A percentile compares a stretch with the other conserved stretches of the same genome.
Conservation (phyloP, 164 flowering plant genomes). For the Taxillus chinensis region DNA sequence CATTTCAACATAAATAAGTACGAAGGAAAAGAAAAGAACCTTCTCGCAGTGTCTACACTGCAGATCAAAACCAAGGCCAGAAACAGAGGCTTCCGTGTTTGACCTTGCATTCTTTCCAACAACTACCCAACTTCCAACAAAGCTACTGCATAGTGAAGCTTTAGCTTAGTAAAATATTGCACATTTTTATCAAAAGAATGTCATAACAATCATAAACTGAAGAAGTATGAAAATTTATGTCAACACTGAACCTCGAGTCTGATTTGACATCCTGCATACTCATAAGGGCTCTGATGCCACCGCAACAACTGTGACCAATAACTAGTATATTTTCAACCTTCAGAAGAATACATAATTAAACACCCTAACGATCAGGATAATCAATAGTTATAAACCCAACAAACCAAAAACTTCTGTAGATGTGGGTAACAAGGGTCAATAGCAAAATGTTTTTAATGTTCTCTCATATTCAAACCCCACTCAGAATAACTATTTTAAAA, state of each 20-base stretch:
- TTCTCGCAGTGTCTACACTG: conserved; percentile 93
- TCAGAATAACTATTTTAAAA: too few species aligned
- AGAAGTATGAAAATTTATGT: neutral
- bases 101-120: conserved; percentile 55
- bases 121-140: conserved; percentile 65
- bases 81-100: conserved; percentile 47
- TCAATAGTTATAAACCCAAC: too few species aligned
- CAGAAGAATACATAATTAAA: conserved; percentile 5
- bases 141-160: conserved; percentile 43
- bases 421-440: too few species aligned
- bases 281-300: conserved; percentile 93
- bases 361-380: too few species aligned
- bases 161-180: neutral
- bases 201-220: neutral
- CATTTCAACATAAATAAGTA: too few species aligned
- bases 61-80: conserved; percentile 65
- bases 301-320: conserved; percentile 90
- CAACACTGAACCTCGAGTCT: conserved; percentile 39
- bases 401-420: too few species aligned
- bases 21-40: conserved; percentile 26
- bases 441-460: too few species aligned
- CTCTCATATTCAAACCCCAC: too few species aligned
- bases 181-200: neutral
- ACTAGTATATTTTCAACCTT: conserved; percentile 82
- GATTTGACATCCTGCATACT: conserved; percentile 61